Conservation (phyloP, 352 stramenopile species). For the Pythium chondricola region DNA sequence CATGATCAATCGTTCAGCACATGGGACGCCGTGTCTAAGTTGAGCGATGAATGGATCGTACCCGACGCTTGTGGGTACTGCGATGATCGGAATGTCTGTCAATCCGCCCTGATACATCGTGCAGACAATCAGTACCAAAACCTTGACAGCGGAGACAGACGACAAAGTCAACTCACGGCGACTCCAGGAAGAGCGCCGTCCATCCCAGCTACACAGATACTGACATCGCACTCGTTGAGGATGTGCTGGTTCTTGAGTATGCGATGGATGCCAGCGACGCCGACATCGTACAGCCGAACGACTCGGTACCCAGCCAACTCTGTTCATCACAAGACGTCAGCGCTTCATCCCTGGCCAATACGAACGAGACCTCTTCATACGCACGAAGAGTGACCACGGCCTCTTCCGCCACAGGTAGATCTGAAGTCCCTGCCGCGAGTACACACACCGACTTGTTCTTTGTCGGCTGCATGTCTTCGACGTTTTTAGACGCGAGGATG, state of each 20-base stretch:
- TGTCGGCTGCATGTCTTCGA: not conserved
- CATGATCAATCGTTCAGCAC: too few relatives aligned
- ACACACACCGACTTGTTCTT: constrained; percentile 42
- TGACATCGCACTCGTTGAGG: constrained; percentile 84
- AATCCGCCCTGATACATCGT: constrained; percentile 82
- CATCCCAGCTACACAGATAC: constrained; percentile 96
- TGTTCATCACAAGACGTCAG: constrained; percentile 11
- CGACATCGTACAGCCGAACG: constrained; percentile 87
- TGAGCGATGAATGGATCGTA: constrained; percentile 41
- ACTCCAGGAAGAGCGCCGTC: constrained; percentile 96
- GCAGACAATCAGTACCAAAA: too few relatives aligned
- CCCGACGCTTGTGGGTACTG: constrained; percentile 91
- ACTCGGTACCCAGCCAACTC: constrained; percentile 87
- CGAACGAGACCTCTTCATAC: not conserved
- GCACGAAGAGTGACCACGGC: constrained; percentile 88
- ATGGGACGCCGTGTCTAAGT: too few relatives aligned
- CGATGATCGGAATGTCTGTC: constrained; percentile 78
- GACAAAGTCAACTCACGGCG: constrained; percentile 86
- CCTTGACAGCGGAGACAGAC: too few relatives aligned
- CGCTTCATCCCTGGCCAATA: not conserved
- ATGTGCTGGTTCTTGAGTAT: constrained; percentile 85
- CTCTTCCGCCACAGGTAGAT: constrained; percentile 95
- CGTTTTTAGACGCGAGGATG: constrained; percentile 57
- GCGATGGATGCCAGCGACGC: constrained; percentile 92
- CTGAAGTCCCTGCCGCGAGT: constrained; percentile 94